A percentile compares a stretch with the other conserved stretches of the same genome.
phyloP scores from a whole-genome alignment of 2,329 filamentous ascomycete species.

The Metarhizium robertsii region DNA sequence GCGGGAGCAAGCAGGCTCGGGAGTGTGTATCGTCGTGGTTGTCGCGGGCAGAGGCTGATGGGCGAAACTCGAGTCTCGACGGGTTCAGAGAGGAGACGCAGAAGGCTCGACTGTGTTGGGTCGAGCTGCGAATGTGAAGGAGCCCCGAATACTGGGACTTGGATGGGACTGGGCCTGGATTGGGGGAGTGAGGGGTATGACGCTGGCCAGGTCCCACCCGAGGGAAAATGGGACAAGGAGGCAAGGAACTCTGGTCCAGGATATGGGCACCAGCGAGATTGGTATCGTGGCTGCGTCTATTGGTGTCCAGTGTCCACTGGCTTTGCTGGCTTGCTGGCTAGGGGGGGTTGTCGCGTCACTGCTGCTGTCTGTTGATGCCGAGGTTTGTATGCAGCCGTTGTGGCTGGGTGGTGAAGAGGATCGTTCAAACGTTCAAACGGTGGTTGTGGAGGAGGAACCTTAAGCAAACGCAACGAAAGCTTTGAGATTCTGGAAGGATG shows the following conservation, averaged over 20 bases:
- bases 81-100: not conserved
- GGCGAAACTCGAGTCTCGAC: not conserved
- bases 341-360: not conserved
- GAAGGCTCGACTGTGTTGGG: not conserved
- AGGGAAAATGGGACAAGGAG: not conserved
- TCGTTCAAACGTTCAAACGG: not conserved
- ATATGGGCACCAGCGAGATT: not conserved
- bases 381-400: not conserved
- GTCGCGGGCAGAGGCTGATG: not conserved
- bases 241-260: not conserved
- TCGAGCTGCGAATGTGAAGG: not conserved
- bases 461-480: not conserved
- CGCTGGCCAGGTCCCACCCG: constrained; percentile 4
- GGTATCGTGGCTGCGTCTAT: not conserved
- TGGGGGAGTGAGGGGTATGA: constrained; percentile 5
- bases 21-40: not conserved
- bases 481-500: not conserved
- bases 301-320: not conserved
- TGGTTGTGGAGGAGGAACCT: not conserved
- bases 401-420: not conserved
- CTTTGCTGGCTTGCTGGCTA: not conserved
- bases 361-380: not conserved
- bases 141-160: not conserved
- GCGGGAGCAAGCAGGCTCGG: not conserved
- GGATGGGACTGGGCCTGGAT: not conserved